Evolutionary conservation across 78 protist species (phyloP).

Genomic region (Emiliania huxleyi): DNA sequence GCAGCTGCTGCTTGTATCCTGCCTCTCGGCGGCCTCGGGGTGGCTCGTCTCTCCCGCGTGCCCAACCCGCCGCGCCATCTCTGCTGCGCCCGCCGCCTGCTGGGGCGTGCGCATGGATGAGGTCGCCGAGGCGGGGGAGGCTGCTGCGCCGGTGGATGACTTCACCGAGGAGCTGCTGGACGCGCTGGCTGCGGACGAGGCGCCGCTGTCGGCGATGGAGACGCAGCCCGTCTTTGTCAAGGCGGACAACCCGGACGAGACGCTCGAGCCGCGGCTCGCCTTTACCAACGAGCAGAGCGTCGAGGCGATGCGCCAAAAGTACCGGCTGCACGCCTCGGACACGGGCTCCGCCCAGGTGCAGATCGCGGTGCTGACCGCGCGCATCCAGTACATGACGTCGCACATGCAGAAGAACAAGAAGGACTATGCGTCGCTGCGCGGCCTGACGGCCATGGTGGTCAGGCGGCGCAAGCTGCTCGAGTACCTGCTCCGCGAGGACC

Average conservation of each 20-base stretch:
- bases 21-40: not conserved
- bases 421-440: constrained; percentile 18
- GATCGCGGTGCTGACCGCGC: constrained; percentile 5
- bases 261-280: not conserved
- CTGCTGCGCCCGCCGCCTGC: not conserved
- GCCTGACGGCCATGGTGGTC: not conserved
- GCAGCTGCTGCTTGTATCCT: not conserved
- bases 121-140: not conserved
- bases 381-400: not conserved
- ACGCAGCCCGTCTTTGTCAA: not conserved
- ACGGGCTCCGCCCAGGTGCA: constrained; percentile 4
- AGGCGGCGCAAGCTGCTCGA: constrained; percentile 13
- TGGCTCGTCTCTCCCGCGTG: not conserved
- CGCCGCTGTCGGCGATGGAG: not conserved
- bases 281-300: not conserved
- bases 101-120: not conserved
- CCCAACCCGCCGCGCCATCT: not conserved
- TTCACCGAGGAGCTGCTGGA: constrained; percentile 8
- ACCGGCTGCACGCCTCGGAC: not conserved
- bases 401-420: constrained; percentile 4
- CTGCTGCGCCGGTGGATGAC: not conserved
- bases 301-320: not conserved
- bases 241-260: not conserved
- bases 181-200: constrained; percentile 5
- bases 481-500: not conserved